Evolutionary conservation across 1,284 basidiomycete genomes (phyloP).

Genomic region (Agroathelia rolfsii): DNA sequence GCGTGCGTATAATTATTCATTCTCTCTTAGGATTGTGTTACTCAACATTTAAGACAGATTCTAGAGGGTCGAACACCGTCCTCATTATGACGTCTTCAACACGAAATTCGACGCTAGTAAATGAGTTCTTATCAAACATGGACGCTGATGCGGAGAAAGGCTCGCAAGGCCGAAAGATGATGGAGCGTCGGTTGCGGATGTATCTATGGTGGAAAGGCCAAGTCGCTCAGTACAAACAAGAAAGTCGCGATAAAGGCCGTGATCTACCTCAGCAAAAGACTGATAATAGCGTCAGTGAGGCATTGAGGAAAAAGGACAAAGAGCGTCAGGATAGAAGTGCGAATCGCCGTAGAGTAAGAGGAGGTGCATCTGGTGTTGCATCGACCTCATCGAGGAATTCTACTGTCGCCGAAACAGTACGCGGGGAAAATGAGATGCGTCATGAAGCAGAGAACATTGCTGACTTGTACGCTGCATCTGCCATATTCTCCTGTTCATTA

Average conservation of each 20-base stretch:
- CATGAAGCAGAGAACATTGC: slow-evolving; percentile 48
- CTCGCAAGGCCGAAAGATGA: slow-evolving; percentile 61
- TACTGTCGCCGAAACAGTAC: slow-evolving; percentile 19
- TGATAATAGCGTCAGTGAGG: slow-evolving; percentile 44
- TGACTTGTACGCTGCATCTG: slow-evolving; percentile 40
- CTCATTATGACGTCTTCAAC: slow-evolving; percentile 87
- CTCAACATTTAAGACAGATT: too few relatives aligned
- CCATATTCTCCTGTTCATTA: background rate
- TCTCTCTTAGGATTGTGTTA: too few relatives aligned
- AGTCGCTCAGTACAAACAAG: too few relatives aligned
- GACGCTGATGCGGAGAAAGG: slow-evolving; percentile 48
- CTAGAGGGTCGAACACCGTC: slow-evolving; percentile 65
- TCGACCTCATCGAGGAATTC: slow-evolving; percentile 16
- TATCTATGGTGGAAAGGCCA: slow-evolving; percentile 81
- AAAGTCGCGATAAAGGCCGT: too few relatives aligned
- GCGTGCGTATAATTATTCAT: too few relatives aligned
- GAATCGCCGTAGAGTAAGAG: slow-evolving; percentile 52
- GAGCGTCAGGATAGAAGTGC: slow-evolving; percentile 43
- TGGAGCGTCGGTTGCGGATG: slow-evolving; percentile 60
- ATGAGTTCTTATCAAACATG: slow-evolving; percentile 69
- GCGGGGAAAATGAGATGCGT: slow-evolving; percentile 30
- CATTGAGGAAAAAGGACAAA: slow-evolving; percentile 65
- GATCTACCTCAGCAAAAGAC: slow-evolving; percentile 7
- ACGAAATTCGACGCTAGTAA: slow-evolving; percentile 63
- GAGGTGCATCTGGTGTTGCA: slow-evolving; percentile 41